Evolutionary conservation across 1,139 yeast genomes (phyloP).

Genomic region (Kluyveromyces marxianus): DNA sequence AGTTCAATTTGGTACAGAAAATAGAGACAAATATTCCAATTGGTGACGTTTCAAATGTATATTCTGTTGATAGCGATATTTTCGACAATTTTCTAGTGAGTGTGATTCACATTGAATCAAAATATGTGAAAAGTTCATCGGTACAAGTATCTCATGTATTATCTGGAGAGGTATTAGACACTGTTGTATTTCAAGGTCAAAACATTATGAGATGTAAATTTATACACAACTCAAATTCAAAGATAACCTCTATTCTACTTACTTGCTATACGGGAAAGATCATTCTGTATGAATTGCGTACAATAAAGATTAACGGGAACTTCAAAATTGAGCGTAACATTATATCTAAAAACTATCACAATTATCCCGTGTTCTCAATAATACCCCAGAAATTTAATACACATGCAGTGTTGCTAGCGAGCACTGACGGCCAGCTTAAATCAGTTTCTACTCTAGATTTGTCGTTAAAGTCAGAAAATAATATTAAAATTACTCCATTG

Average conservation of each 20-base stretch:
- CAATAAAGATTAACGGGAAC: not conserved
- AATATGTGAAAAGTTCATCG: constrained; percentile 1
- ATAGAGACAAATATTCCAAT: not conserved
- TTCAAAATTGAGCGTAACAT: constrained; percentile 17
- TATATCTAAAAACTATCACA: constrained; percentile 15
- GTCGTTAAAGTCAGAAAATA: constrained; percentile 10
- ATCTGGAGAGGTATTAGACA: constrained; percentile 15
- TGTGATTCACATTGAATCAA: not conserved
- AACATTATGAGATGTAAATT: constrained; percentile 12
- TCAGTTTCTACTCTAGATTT: constrained; percentile 18
- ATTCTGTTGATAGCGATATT: not conserved
- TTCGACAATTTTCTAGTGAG: not conserved
- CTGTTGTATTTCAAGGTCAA: constrained; percentile 19
- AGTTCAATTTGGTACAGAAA: not conserved
- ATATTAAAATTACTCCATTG: constrained; percentile 14
- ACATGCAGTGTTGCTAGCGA: constrained; percentile 15
- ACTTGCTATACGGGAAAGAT: constrained; percentile 20
- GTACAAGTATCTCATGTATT: constrained; percentile 2
- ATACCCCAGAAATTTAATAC: constrained; percentile 6
- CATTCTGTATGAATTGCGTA: constrained; percentile 19
- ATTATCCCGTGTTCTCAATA: constrained; percentile 15
- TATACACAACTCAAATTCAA: constrained; percentile 10
- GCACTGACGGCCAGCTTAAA: constrained; percentile 17
- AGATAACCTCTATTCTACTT: constrained; percentile 8
- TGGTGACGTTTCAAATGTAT: not conserved